Percentiles rank a stretch among this genome's conserved stretches.
These are phyloP conservation scores for Pseudoturritis turrita DNA, from an alignment of 345 rosid species.

Conservation along the genomic window DNA sequence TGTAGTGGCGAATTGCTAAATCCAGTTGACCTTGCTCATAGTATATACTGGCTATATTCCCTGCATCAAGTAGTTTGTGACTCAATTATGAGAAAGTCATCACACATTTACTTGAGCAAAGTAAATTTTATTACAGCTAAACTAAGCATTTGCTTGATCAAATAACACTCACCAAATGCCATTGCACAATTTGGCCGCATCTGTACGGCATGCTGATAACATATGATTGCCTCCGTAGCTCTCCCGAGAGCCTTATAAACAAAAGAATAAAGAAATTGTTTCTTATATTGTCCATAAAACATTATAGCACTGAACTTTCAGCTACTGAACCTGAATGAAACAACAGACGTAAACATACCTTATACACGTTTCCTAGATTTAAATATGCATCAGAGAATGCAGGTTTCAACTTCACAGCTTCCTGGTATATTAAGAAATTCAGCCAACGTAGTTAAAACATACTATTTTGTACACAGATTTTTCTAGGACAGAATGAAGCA, in stretches of 20 bases:
- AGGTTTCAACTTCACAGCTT: slow-evolving; percentile 91
- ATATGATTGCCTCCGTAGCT: slow-evolving; percentile 88
- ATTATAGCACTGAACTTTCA: slow-evolving; percentile 26
- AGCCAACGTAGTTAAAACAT: slow-evolving; percentile 3
- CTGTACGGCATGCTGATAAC: slow-evolving; percentile 92
- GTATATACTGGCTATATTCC: slow-evolving; percentile 81
- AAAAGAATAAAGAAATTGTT: slow-evolving; percentile 41
- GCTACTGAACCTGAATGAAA: slow-evolving; percentile 28
- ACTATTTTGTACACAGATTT: background rate
- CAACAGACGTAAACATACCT: slow-evolving; percentile 55
- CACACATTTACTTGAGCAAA: background rate
- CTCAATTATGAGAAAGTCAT: background rate
- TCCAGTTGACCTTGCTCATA: slow-evolving; percentile 90
- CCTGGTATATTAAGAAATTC: slow-evolving; percentile 45
- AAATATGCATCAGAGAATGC: slow-evolving; percentile 91
- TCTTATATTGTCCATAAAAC: slow-evolving; percentile 29
- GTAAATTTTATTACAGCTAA: background rate
- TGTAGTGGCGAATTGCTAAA: slow-evolving; percentile 79
- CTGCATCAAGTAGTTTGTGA: slow-evolving; percentile 37
- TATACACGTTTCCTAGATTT: slow-evolving; percentile 94
- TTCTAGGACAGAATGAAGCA: slow-evolving; percentile 14
- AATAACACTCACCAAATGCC: slow-evolving; percentile 66
- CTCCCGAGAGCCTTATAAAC: slow-evolving; percentile 78
- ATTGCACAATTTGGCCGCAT: slow-evolving; percentile 74
- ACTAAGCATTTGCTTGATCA: background rate